Evolutionary conservation across 2,329 filamentous ascomycete genomes (phyloP).

Genomic region (Penicillium sp.): DNA sequence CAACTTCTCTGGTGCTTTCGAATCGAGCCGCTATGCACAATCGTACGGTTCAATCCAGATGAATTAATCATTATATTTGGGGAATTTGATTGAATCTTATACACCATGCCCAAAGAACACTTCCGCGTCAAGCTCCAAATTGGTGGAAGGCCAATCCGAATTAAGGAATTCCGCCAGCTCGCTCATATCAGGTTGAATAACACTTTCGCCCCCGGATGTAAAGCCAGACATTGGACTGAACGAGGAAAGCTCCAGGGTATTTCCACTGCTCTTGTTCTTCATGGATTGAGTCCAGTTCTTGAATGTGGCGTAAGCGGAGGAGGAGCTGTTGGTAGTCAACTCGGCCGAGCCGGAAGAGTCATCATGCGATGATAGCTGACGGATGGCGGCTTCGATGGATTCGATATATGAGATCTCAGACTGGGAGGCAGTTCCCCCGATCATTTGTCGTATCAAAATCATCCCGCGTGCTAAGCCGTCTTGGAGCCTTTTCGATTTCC

Average conservation of each 20-base stretch:
- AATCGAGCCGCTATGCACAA: no score
- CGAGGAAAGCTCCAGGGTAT: constrained; percentile 11
- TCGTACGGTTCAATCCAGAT: no score
- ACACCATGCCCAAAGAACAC: background rate
- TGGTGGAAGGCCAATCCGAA: constrained; percentile 8
- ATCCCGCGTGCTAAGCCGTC: constrained; percentile 50
- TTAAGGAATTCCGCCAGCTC: constrained; percentile 10
- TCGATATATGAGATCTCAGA: constrained; percentile 53
- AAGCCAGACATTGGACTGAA: constrained; percentile 14
- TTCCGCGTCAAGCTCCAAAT: constrained; percentile 7
- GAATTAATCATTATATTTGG: no score
- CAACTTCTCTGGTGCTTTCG: no score
- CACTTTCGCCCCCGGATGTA: constrained; percentile 2
- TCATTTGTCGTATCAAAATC: constrained; percentile 52
- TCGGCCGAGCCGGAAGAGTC: constrained; percentile 17
- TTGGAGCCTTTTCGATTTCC: constrained; percentile 39
- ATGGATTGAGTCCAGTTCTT: constrained; percentile 43
- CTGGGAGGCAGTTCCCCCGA: constrained; percentile 50
- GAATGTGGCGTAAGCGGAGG: constrained; percentile 51
- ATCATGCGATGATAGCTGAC: constrained; percentile 43
- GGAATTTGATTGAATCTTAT: background rate
- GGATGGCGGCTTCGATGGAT: constrained; percentile 49
- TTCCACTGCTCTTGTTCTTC: constrained; percentile 8
- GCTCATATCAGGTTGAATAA: constrained; percentile 3
- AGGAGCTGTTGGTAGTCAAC: constrained; percentile 18